Conservation (phyloP, 805 yeast genomes). For the Suhomyces pyralidae region DNA sequence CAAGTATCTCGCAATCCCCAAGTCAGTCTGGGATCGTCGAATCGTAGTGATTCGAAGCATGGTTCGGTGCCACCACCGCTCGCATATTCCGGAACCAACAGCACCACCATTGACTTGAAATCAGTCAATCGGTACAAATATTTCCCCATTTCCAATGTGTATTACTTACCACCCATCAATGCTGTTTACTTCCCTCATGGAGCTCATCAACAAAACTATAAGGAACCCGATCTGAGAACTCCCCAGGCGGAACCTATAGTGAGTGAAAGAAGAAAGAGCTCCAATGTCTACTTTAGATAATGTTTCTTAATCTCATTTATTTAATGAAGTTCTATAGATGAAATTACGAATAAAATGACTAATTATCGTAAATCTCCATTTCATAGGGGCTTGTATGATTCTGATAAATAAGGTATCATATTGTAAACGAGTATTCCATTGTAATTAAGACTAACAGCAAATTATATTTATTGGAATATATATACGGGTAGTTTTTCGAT, state of each 20-base stretch:
- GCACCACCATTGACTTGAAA: conserved; percentile 7
- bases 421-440: no score
- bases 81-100: conserved; percentile 2
- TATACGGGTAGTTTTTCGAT: no score
- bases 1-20: background rate
- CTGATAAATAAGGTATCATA: no score
- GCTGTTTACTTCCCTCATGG: conserved; percentile 56
- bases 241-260: conserved; percentile 8
- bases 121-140: conserved; percentile 38
- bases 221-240: background rate
- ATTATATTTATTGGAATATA: no score
- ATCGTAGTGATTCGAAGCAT: background rate
- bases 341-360: no score
- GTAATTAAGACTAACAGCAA: no score
- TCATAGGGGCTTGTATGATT: no score
- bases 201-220: conserved; percentile 38
- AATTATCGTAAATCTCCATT: no score
- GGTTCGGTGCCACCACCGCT: background rate
- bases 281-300: conserved; percentile 15
- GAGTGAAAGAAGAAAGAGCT: conserved; percentile 11
- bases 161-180: conserved; percentile 53
- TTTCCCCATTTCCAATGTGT: conserved; percentile 49
- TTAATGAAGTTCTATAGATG: background rate
- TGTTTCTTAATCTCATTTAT: background rate
- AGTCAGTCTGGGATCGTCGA: conserved; percentile 1